Conservation (phyloP, 805 yeast genomes). For the Teunomyces gatunensis region DNA sequence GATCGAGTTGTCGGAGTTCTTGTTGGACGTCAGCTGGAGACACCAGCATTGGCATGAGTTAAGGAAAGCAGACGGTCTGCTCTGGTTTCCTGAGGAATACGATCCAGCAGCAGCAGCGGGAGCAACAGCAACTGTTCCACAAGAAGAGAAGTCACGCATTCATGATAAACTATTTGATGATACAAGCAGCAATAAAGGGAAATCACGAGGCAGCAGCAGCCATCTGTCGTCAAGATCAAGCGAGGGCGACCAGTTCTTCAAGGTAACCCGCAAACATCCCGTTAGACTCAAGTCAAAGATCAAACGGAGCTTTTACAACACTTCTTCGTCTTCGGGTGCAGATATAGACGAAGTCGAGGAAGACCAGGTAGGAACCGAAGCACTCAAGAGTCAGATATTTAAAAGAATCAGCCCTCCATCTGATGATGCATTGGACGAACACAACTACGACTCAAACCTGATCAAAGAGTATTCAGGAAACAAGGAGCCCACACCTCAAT, state of each 20-base stretch:
- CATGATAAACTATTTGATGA: conserved; percentile 25
- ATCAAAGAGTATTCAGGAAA: not conserved
- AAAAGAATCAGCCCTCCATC: conserved; percentile 6
- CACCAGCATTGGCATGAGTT: conserved; percentile 54
- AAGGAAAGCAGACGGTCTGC: conserved; percentile 40
- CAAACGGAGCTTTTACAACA: not conserved
- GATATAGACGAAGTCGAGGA: not conserved
- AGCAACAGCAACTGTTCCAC: not conserved
- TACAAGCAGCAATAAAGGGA: not conserved
- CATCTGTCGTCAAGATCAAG: conserved; percentile 8
- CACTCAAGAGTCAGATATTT: conserved; percentile 8
- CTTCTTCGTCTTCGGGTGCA: not conserved
- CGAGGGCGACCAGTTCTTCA: conserved; percentile 1
- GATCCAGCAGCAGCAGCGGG: conserved; percentile 1
- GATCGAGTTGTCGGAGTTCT: conserved; percentile 56
- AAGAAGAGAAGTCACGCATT: conserved; percentile 14
- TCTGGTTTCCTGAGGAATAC: conserved; percentile 48
- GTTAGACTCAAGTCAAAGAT: not conserved
- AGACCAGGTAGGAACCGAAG: not conserved
- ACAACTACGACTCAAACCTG: not conserved
- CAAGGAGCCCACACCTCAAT: conserved; percentile 1
- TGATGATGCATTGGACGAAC: conserved; percentile 1
- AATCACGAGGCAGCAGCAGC: conserved; percentile 3
- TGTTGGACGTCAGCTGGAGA: conserved; percentile 60
- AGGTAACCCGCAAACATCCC: not conserved